Percentiles rank a stretch among this genome's conserved stretches.
Evolutionary conservation across 2,329 filamentous ascomycete genomes (phyloP).

Genomic region (Mollisiaceae sp.): DNA sequence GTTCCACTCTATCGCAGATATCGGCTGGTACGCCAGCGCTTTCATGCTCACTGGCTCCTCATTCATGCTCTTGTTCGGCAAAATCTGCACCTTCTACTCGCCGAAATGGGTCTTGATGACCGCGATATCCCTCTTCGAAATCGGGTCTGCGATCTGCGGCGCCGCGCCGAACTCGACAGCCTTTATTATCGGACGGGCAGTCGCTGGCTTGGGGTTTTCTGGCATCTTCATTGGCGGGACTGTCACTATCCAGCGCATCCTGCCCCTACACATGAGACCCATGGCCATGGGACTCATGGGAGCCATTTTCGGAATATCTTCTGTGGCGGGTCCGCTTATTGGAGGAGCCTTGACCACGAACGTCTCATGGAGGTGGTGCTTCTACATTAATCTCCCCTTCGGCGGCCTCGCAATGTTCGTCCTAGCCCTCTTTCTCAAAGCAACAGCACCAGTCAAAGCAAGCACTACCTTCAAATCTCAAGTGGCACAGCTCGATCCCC

Average conservation of each 20-base stretch:
- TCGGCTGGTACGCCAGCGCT: slow-evolving; percentile 27
- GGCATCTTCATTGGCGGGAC: slow-evolving; percentile 37
- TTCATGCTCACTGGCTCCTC: slow-evolving; percentile 36
- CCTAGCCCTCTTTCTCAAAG: slow-evolving; percentile 42
- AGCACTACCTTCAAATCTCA: slow-evolving; percentile 41
- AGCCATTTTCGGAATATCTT: slow-evolving; percentile 54
- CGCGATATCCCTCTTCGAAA: slow-evolving; percentile 34
- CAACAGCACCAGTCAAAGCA: slow-evolving; percentile 22
- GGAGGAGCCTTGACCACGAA: slow-evolving; percentile 42
- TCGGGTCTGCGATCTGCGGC: slow-evolving; percentile 33
- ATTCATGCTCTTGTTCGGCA: slow-evolving; percentile 25
- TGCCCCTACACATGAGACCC: slow-evolving; percentile 29
- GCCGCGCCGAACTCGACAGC: slow-evolving; percentile 31
- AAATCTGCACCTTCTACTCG: slow-evolving; percentile 28
- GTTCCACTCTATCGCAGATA: slow-evolving; percentile 5
- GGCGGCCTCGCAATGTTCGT: slow-evolving; percentile 13
- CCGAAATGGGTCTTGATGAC: slow-evolving; percentile 30
- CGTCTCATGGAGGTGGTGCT: slow-evolving; percentile 48
- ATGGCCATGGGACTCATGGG: slow-evolving; percentile 20
- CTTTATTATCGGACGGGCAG: slow-evolving; percentile 36
- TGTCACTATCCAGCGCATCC: slow-evolving; percentile 31
- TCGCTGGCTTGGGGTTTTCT: slow-evolving; percentile 39
- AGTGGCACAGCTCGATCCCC: slow-evolving; percentile 39
- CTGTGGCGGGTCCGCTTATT: slow-evolving; percentile 38
- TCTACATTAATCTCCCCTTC: slow-evolving; percentile 43